Percentiles rank a stretch among this genome's conserved stretches.
phyloP scores from a whole-genome alignment of 306 rosid genomes.

The Cicer chorassanicum region DNA sequence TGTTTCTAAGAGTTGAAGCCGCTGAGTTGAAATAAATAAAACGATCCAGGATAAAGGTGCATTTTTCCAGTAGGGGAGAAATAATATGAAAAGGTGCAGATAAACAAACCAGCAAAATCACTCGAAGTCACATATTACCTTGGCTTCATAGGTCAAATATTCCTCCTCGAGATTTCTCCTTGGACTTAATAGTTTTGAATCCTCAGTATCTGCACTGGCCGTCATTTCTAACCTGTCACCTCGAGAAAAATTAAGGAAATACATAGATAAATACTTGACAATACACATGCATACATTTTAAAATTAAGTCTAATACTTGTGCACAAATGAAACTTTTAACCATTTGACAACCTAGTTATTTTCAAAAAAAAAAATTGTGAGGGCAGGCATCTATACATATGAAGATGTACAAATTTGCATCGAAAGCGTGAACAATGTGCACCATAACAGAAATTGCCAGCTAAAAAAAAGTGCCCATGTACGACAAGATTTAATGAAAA shows the following conservation, averaged over 20 bases:
- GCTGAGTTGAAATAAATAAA: slow-evolving; percentile 4
- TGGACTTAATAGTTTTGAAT: slow-evolving; percentile 64
- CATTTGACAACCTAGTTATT: slow-evolving; percentile 4
- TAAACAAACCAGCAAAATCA: slow-evolving; percentile 32
- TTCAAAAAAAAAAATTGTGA: not conserved
- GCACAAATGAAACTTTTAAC: slow-evolving; percentile 18
- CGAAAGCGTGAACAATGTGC: slow-evolving; percentile 8
- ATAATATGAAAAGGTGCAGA: slow-evolving; percentile 2
- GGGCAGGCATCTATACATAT: not conserved
- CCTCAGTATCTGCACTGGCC: slow-evolving; percentile 59
- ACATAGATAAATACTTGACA: slow-evolving; percentile 17
- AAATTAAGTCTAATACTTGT: not conserved
- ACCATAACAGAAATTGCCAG: slow-evolving; percentile 22
- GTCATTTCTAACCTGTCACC: slow-evolving; percentile 62
- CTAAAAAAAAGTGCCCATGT: slow-evolving; percentile 4
- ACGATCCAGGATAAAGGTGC: slow-evolving; percentile 20
- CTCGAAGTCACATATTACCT: slow-evolving; percentile 54
- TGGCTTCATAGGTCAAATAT: slow-evolving; percentile 82
- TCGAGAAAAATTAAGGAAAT: slow-evolving; percentile 44
- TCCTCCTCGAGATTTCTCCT: slow-evolving; percentile 91
- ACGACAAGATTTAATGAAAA: slow-evolving; percentile 30
- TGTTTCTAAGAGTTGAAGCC: slow-evolving; percentile 29
- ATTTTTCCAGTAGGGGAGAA: slow-evolving; percentile 21
- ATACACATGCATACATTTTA: slow-evolving; percentile 9
- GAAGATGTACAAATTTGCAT: not conserved